phyloP scores from a whole-genome alignment of 805 yeast species.

The Yarrowia deformans region DNA sequence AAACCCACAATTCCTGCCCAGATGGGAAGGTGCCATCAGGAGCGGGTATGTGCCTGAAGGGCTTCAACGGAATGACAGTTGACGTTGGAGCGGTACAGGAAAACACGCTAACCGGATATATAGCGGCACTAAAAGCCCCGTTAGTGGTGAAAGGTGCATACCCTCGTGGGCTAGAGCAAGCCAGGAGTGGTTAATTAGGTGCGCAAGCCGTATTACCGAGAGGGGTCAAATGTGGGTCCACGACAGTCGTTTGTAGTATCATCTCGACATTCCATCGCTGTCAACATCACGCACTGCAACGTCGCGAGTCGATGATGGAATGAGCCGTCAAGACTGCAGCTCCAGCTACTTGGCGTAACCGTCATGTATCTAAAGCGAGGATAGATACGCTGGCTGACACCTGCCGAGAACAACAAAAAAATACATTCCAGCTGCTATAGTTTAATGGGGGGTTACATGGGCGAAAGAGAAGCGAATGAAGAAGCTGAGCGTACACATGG shows the following conservation, averaged over 20 bases:
- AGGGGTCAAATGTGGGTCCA: too few relatives aligned
- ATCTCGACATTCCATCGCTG: too few relatives aligned
- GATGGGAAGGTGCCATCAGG: background rate
- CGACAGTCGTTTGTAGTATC: too few relatives aligned
- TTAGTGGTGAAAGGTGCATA: slow-evolving; percentile 5
- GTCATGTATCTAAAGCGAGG: too few relatives aligned
- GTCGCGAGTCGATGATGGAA: background rate
- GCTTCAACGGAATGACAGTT: background rate
- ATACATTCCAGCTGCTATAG: slow-evolving; percentile 25
- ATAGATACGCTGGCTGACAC: background rate
- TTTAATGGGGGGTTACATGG: background rate
- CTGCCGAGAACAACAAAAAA: background rate
- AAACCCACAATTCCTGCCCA: background rate
- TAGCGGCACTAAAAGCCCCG: background rate
- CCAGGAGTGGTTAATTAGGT: too few relatives aligned
- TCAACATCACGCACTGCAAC: background rate
- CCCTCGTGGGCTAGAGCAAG: background rate
- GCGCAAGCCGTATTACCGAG: too few relatives aligned
- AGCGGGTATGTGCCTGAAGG: background rate
- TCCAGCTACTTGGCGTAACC: background rate
- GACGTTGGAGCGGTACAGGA: background rate
- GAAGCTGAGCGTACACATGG: too few relatives aligned
- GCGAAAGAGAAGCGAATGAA: too few relatives aligned
- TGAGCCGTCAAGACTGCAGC: background rate
- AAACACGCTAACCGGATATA: slow-evolving; percentile 1